These are phyloP conservation scores for Chalciporus chontae DNA, from an alignment of 768 basidiomycete genomes.

Conservation along the genomic window DNA sequence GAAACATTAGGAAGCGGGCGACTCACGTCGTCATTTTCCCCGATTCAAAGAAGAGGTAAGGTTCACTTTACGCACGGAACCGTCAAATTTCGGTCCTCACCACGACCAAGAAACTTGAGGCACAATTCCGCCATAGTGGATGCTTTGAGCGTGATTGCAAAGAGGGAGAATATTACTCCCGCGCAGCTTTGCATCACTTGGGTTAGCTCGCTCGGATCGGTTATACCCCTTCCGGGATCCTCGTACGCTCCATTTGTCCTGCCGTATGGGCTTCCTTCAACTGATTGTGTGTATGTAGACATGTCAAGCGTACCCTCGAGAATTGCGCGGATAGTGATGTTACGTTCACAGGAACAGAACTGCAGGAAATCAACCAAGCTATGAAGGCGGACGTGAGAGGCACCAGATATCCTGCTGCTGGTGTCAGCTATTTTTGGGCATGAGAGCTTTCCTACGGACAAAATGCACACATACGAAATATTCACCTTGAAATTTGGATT, in stretches of 20 bases:
- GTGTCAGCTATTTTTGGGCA: slow-evolving; percentile 30
- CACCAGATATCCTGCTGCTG: slow-evolving; percentile 32
- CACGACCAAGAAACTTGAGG: slow-evolving; percentile 31
- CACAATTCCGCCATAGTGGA: slow-evolving; percentile 44
- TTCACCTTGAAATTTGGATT: no score
- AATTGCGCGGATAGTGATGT: slow-evolving; percentile 44
- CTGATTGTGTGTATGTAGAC: slow-evolving; percentile 16
- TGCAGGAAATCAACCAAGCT: slow-evolving; percentile 37
- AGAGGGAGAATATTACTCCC: slow-evolving; percentile 40
- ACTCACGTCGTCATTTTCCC: slow-evolving; percentile 33
- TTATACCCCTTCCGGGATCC: slow-evolving; percentile 51
- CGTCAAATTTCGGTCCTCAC: neutral
- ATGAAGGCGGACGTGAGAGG: slow-evolving; percentile 38
- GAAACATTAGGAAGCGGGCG: slow-evolving; percentile 32
- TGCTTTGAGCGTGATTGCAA: slow-evolving; percentile 37
- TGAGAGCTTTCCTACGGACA: slow-evolving; percentile 12
- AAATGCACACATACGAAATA: no score
- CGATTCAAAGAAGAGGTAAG: slow-evolving; percentile 42
- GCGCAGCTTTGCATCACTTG: slow-evolving; percentile 43
- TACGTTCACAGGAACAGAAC: slow-evolving; percentile 37
- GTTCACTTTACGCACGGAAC: slow-evolving; percentile 3
- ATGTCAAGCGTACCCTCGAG: slow-evolving; percentile 40
- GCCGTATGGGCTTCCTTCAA: neutral
- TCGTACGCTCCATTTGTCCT: slow-evolving; percentile 24
- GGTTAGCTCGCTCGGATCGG: slow-evolving; percentile 37